phyloP scores from a whole-genome alignment of 306 rosid genomes.

The Quercus bicolor region DNA sequence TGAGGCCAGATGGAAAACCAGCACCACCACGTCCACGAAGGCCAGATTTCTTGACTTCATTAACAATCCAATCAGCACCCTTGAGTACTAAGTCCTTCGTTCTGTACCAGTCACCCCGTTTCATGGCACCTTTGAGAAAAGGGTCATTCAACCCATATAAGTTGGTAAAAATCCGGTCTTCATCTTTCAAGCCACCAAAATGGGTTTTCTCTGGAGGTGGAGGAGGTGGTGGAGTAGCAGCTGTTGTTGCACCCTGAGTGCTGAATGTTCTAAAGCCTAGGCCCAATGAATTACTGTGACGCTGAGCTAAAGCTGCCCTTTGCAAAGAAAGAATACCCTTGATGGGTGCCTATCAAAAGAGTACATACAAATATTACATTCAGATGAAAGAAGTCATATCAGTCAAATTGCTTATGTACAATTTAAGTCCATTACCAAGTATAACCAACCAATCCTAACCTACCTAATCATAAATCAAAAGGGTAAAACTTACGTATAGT shows the following conservation, averaged over 20 bases:
- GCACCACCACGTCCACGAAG: slow-evolving; percentile 99
- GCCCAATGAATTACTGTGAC: slow-evolving; percentile 42
- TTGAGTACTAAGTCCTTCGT: slow-evolving; percentile 89
- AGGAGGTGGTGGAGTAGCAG: slow-evolving; percentile 53
- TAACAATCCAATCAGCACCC: slow-evolving; percentile 99
- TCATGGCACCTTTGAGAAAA: slow-evolving; percentile 96
- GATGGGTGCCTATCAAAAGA: slow-evolving; percentile 54
- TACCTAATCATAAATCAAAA: background rate
- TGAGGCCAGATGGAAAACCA: slow-evolving; percentile 97
- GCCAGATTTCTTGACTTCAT: slow-evolving; percentile 94
- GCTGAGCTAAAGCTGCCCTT: slow-evolving; percentile 47
- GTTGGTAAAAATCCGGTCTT: slow-evolving; percentile 96
- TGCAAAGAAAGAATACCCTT: slow-evolving; percentile 60
- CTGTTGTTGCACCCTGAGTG: slow-evolving; percentile 66
- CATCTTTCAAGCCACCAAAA: slow-evolving; percentile 94
- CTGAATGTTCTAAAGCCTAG: slow-evolving; percentile 65
- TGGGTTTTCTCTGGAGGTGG: slow-evolving; percentile 95
- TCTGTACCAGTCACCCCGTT: slow-evolving; percentile 90
- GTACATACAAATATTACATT: background rate
- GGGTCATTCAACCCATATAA: slow-evolving; percentile 93
- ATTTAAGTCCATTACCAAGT: background rate
- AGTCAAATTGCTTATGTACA: background rate
- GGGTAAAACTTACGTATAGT: too few species aligned
- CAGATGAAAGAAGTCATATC: slow-evolving; percentile 6
- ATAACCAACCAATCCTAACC: background rate